Evolutionary conservation across 768 basidiomycete species (phyloP), one percentile per base, ranked within the genome.

Genomic region (Lentinula detonsa): DNA sequence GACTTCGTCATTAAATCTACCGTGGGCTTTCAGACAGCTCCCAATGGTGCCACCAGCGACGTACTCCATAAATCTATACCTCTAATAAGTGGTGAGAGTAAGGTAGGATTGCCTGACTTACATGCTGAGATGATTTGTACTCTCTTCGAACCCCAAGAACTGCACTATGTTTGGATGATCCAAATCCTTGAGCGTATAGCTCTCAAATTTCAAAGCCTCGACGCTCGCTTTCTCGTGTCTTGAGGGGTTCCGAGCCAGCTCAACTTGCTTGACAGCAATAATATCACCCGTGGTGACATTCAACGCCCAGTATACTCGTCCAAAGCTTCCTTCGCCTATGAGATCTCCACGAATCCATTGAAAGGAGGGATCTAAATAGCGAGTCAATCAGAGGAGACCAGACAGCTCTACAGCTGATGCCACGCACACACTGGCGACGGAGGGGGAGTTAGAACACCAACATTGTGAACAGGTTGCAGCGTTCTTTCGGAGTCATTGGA

Each of bases 181-280:
- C 48, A 97, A 77, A 64, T 93, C 88, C 73, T 88, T 88, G 65
- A 95, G 77, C 1, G 91, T 90, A 71, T 91, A 85, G 65, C 89
- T 90, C 76, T 97, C 95, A 50, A 90, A 82, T 70, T 90, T 88
- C 64, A 97, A 76, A 10, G 93, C 91, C 63, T 91, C 85, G 58
- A 94, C 83, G 66, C 91, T 82, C 63, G 84, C 81, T 56, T 79
- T 72, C 64, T 91, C 85, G 84, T 58, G 78, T 79, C 67, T 83
- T 84, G 72, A 93, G 91, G 65, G 84, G 86, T 18, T 82, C 79
- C 40, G 81, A 80, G 0, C 91, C 61, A 92, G 78, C 71, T 97
- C 95, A 35, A 97, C 95, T 72, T 96, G 95, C 74, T 98, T 98
- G 63, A 98, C 95, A 3, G 95, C 95, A 69, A 97, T 90, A 78